phyloP scores from a whole-genome alignment of 2,329 filamentous ascomycete species.

The Didymella pinodella region DNA sequence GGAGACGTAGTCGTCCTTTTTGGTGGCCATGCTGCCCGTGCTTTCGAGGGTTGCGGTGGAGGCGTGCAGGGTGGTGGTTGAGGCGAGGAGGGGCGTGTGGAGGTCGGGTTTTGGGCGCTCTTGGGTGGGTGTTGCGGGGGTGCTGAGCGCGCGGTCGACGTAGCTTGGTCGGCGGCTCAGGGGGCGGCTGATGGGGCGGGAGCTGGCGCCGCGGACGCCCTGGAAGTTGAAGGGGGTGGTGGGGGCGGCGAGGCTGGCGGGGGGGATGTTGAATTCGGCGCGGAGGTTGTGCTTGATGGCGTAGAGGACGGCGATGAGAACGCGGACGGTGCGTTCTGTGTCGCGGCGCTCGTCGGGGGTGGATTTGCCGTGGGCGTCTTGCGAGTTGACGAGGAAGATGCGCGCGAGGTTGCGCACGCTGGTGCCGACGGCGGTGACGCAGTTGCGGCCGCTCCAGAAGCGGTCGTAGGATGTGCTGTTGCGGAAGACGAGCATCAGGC shows the following conservation, averaged over 20 bases:
- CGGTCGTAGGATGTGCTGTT: constrained; percentile 71
- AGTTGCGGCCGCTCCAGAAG: constrained; percentile 68
- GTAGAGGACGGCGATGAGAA: constrained; percentile 68
- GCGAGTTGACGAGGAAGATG: constrained; percentile 61
- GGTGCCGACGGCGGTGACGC: constrained; percentile 65
- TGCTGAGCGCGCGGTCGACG: constrained; percentile 27
- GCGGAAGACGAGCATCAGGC: constrained; percentile 72
- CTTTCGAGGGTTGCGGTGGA: constrained; percentile 25
- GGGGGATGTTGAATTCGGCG: constrained; percentile 64
- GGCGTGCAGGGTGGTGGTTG: too few relatives aligned
- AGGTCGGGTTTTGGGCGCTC: constrained; percentile 6
- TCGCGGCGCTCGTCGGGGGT: constrained; percentile 59
- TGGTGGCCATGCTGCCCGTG: constrained; percentile 43
- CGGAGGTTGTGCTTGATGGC: constrained; percentile 71
- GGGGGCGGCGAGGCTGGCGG: constrained; percentile 35
- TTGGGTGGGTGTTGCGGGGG: constrained; percentile 17
- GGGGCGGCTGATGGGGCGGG: constrained; percentile 22
- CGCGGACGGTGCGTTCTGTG: constrained; percentile 65
- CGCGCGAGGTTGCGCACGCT: constrained; percentile 66
- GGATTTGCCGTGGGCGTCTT: constrained; percentile 31
- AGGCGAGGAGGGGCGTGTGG: constrained; percentile 29
- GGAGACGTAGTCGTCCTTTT: constrained; percentile 59
- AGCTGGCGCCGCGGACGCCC: constrained; percentile 23
- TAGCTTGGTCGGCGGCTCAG: constrained; percentile 39
- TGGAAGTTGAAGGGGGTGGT: constrained; percentile 23